These are phyloP conservation scores for Metschnikowia peoriensis DNA, from an alignment of 805 yeast genomes.

Conservation along the genomic window DNA sequence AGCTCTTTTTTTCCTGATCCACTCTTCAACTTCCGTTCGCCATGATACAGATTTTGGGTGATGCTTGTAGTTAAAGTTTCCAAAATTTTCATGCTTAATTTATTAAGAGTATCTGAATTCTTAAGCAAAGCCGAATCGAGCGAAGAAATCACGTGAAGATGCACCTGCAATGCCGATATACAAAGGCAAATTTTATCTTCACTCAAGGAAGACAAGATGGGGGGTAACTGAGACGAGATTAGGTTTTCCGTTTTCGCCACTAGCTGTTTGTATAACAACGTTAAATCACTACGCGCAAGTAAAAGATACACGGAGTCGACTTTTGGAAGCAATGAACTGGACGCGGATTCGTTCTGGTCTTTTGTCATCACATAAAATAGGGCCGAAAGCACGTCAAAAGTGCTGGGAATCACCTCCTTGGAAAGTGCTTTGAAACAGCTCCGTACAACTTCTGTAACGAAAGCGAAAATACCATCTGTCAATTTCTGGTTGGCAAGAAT, in stretches of 20 bases:
- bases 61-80: background rate
- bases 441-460: constrained; percentile 22
- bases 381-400: constrained; percentile 30
- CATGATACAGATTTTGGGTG: background rate
- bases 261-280: constrained; percentile 16
- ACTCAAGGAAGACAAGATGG: constrained; percentile 27
- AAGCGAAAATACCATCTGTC: constrained; percentile 20
- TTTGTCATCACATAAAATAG: constrained; percentile 16
- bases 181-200: constrained; percentile 32
- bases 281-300: constrained; percentile 9
- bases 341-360: constrained; percentile 4
- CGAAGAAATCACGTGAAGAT: constrained; percentile 19
- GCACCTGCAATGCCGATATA: constrained; percentile 30
- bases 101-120: background rate
- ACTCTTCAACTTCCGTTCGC: background rate
- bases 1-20: constrained; percentile 14
- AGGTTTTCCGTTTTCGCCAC: constrained; percentile 27
- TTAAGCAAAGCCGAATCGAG: constrained; percentile 9
- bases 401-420: constrained; percentile 28
- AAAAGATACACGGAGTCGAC: constrained; percentile 5
- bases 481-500: constrained; percentile 26
- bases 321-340: constrained; percentile 1
- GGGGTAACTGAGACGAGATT: constrained; percentile 24
- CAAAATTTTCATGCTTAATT: background rate
- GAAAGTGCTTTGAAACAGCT: constrained; percentile 33